Evolutionary conservation across 208 protist genomes (phyloP).

Genomic region (Leishmania tropica): DNA sequence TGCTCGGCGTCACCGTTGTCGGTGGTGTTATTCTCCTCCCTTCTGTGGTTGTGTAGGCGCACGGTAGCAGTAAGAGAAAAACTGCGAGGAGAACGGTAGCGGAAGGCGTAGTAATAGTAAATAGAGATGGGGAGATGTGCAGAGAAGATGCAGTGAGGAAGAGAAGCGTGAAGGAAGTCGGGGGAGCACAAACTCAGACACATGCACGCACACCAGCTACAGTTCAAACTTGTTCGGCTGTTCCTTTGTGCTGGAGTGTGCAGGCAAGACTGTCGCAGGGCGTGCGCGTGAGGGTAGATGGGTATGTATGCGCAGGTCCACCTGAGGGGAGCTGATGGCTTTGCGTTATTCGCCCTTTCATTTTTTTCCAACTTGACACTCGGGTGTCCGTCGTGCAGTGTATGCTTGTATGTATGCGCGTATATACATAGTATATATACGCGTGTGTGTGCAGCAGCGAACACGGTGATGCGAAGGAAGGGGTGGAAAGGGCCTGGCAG

Average conservation of each 20-base stretch:
- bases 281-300: background rate
- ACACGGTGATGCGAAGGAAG: background rate
- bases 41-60: background rate
- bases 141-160: background rate
- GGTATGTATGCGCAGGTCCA: conserved; percentile 2
- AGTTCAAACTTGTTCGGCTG: background rate
- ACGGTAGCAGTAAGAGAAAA: background rate
- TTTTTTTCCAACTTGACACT: background rate
- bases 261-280: background rate
- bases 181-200: background rate
- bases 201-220: background rate
- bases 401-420: background rate
- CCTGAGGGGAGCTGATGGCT: background rate
- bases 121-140: background rate
- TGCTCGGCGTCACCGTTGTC: background rate
- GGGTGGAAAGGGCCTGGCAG: background rate
- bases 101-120: background rate
- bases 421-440: conserved; percentile 12
- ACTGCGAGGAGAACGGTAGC: background rate
- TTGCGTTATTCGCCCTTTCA: background rate
- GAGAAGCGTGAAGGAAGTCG: background rate
- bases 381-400: background rate
- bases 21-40: background rate
- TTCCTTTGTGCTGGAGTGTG: background rate
- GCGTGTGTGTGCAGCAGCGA: conserved; percentile 2